Base-by-base conservation (phyloP, 768 basidiomycete genomes). In the Goffeauzyma gilvescens region DNA sequence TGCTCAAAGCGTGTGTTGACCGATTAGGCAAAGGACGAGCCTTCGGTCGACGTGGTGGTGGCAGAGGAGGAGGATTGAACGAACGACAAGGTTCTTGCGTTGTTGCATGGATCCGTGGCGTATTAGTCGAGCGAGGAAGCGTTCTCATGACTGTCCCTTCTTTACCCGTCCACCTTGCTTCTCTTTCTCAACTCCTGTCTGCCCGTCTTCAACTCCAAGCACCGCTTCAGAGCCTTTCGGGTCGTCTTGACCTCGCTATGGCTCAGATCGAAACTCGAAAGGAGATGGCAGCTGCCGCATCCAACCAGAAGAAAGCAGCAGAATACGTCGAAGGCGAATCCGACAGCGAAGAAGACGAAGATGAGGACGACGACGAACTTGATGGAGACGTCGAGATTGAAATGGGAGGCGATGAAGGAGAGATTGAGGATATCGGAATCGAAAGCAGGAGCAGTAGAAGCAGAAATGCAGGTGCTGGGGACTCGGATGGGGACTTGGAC, bases 61-160 rank as follows among this genome's bases (percentile, higher is more conserved):
- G 71, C 79, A 39, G 71, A 64, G 41, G 95, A 79, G 86, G 69
- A 81, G 49, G 52, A 13, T 54, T 62, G 33, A 51, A 46, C 27
- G 60, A 60, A 31, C 59, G 63, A 47, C 54, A 62, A 30, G 62
- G 55, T 39, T 32, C 58, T 35, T 61, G 58, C 30, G 63, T 60
- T 24, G 58, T 62, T 13, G 57, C 58, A 21, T 65, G 62, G 62
- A 58, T 62, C 31, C 79, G 78, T 63, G 76, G 77, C 6, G 81
- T 84, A 4, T 68, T 98, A 41, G 71, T 78, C 12, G 71, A 85
- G 12, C 86, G 95, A 62, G 80, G 84, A 35, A 80, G 81, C 0
- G 79, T 95, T 62, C 72, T 98, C 41, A 82, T 95, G 78, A 90
- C 89, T 27, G 89, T 95, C 65, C 90, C 90, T 5, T 84, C 89